Percentiles rank a stretch among this genome's conserved stretches.
Conservation (phyloP, 805 yeast species). For the Saturnispora serradocipensis region DNA sequence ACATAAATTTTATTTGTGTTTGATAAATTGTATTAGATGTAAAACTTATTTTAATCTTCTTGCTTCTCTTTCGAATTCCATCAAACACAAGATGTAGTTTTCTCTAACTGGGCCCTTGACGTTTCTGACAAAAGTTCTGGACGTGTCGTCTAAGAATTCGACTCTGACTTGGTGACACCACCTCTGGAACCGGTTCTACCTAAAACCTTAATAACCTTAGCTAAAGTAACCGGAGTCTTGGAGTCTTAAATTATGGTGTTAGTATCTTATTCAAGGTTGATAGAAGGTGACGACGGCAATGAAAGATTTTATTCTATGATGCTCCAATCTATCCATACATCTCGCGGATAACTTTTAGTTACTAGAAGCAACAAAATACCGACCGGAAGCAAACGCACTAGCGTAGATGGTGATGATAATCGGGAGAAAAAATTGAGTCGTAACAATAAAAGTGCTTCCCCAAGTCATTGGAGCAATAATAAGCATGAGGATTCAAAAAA, state of each 20-base stretch:
- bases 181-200: slow-evolving; percentile 99
- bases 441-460: too few species aligned
- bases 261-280: neutral
- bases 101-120: slow-evolving; percentile 97
- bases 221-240: slow-evolving; percentile 95
- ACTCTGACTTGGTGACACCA: slow-evolving; percentile 98
- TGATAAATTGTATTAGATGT: neutral
- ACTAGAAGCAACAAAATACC: too few species aligned
- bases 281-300: too few species aligned
- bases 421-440: too few species aligned
- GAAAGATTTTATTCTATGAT: too few species aligned
- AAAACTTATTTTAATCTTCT: slow-evolving; percentile 68
- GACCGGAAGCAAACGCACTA: too few species aligned
- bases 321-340: too few species aligned
- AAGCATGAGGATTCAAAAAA: too few species aligned
- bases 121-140: slow-evolving; percentile 95
- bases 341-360: too few species aligned
- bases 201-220: slow-evolving; percentile 98
- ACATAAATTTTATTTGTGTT: neutral
- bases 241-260: slow-evolving; percentile 33
- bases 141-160: slow-evolving; percentile 89
- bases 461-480: too few species aligned
- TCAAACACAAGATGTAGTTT: slow-evolving; percentile 95
- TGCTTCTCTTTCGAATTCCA: slow-evolving; percentile 99
- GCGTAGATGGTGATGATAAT: too few species aligned